Conservation (phyloP, 2,329 filamentous ascomycete species). For the Scedosporium boydii region DNA sequence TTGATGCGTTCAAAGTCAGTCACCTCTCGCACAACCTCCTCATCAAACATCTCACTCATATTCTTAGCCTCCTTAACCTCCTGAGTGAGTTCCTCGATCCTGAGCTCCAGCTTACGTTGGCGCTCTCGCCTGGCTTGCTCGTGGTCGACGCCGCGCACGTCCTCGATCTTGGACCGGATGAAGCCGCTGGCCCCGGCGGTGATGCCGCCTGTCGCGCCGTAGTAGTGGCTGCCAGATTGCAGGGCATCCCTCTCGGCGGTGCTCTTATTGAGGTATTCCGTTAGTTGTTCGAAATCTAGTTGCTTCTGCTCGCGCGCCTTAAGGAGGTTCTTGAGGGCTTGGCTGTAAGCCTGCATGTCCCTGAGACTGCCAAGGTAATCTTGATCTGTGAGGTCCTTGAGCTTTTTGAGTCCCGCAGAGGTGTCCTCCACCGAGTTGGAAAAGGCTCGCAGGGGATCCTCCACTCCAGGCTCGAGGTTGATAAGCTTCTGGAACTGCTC, state of each 20-base stretch:
- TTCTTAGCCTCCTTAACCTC: slow-evolving; percentile 84
- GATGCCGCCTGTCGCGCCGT: slow-evolving; percentile 38
- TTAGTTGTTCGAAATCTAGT: slow-evolving; percentile 91
- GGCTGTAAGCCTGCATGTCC: slow-evolving; percentile 92
- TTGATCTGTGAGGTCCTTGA: slow-evolving; percentile 88
- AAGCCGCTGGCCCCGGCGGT: slow-evolving; percentile 70
- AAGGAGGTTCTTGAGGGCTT: slow-evolving; percentile 76
- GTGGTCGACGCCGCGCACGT: slow-evolving; percentile 93
- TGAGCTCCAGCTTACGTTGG: slow-evolving; percentile 79
- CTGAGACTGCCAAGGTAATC: slow-evolving; percentile 87
- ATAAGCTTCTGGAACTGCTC: slow-evolving; percentile 94
- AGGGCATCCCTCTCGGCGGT: slow-evolving; percentile 78
- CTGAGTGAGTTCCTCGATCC: slow-evolving; percentile 81
- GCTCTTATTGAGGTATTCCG: slow-evolving; percentile 89
- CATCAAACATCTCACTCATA: slow-evolving; percentile 86
- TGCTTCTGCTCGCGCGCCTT: slow-evolving; percentile 96
- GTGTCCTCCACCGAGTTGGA: slow-evolving; percentile 79
- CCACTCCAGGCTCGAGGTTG: slow-evolving; percentile 77
- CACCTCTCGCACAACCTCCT: slow-evolving; percentile 89
- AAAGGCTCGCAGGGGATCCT: slow-evolving; percentile 74
- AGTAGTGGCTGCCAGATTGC: slow-evolving; percentile 44
- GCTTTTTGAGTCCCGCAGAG: slow-evolving; percentile 62
- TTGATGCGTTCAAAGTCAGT: slow-evolving; percentile 96
- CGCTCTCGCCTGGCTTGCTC: slow-evolving; percentile 83
- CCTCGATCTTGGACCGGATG: slow-evolving; percentile 88